Percentiles rank a stretch among this genome's conserved stretches.
These are phyloP conservation scores for Vanrija humicola DNA, from an alignment of 1,284 basidiomycete genomes.

Conservation along the genomic window DNA sequence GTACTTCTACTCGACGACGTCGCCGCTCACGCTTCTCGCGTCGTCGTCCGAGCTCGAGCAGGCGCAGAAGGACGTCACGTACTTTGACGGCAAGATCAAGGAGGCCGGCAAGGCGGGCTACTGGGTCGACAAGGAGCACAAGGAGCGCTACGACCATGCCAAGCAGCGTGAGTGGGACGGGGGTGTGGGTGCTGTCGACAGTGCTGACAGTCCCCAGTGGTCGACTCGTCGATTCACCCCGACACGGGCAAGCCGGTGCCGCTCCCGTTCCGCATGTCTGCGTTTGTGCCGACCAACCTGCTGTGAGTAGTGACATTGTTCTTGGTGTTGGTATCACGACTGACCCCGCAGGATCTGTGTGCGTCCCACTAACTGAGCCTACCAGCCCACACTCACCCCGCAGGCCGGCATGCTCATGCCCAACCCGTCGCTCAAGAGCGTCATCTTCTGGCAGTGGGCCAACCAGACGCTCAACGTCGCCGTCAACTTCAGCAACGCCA, in stretches of 20 bases:
- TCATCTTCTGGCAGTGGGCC: constrained; percentile 56
- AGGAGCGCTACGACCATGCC: constrained; percentile 46
- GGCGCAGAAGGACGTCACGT: constrained; percentile 43
- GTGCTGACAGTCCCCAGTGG: constrained; percentile 29
- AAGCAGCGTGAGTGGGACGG: constrained; percentile 48
- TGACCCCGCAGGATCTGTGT: constrained; percentile 4
- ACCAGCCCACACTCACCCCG: neutral
- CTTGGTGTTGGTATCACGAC: no score
- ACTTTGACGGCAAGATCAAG: constrained; percentile 43
- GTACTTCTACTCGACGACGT: constrained; percentile 55
- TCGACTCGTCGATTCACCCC: constrained; percentile 52
- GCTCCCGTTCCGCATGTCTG: constrained; percentile 54
- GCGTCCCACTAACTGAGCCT: neutral
- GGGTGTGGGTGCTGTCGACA: neutral
- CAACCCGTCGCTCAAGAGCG: constrained; percentile 44
- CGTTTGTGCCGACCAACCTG: constrained; percentile 57
- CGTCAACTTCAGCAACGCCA: constrained; percentile 51
- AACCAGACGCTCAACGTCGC: constrained; percentile 54
- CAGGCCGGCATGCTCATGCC: constrained; percentile 53
- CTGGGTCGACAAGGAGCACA: constrained; percentile 39
- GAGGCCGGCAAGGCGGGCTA: constrained; percentile 38
- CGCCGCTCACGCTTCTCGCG: constrained; percentile 54
- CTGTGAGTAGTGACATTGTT: constrained; percentile 31
- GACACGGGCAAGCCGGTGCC: constrained; percentile 53
- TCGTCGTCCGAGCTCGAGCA: constrained; percentile 42